Evolutionary conservation across 179 eudicot genomes (phyloP), one percentile per base, ranked within the genome.

Genomic region (Pouteria campechiana): DNA sequence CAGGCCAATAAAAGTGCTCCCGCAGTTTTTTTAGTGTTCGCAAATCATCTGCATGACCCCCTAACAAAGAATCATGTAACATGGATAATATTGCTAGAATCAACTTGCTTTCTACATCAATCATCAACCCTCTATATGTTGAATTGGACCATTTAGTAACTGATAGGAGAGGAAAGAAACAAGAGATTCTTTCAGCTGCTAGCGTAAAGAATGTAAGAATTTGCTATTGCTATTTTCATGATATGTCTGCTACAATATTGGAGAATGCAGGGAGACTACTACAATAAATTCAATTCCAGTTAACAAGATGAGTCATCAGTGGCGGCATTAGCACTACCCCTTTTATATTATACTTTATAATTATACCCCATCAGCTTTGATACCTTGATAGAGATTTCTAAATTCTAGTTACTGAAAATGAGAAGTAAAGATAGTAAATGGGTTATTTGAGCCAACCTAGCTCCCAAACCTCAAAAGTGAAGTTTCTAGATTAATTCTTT

Each of bases 21-120:
- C 48, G 24, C 7, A 58, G 3, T 1, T 37, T 15, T 0, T 27
- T 35, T 2, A 45, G 32, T 0, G 53, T 46, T 18, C 24, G 37
- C 1, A 13, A 15, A 2, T n/a, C 10, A 0, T 54, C 46, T n/a
- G 42, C 17, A 46, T 46, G 55, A 3, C 33, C 47, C 11, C 54
- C 54, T 3, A 22, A 1, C 4, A 19, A 17, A 0, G 13, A 8
- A 5, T 14, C 15, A 30, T 48, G 55, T 13, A 14, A 32, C 3
- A 17, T 32, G 3, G 20, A 9, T 0, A 57, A 6, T 1, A 48
- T 17, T 1, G 13, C 3, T 1, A 42, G 15, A 6, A 36, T 34
- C 42, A 21, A 35, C 4, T 2, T 9, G n/a, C n/a, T n/a, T n/a
- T n/a, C n/a, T n/a, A n/a, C n/a, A n/a, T n/a, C n/a, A n/a, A n/a